phyloP scores from a whole-genome alignment of 495 filamentous ascomycete genomes.

The Penicillium simplicissimum region DNA sequence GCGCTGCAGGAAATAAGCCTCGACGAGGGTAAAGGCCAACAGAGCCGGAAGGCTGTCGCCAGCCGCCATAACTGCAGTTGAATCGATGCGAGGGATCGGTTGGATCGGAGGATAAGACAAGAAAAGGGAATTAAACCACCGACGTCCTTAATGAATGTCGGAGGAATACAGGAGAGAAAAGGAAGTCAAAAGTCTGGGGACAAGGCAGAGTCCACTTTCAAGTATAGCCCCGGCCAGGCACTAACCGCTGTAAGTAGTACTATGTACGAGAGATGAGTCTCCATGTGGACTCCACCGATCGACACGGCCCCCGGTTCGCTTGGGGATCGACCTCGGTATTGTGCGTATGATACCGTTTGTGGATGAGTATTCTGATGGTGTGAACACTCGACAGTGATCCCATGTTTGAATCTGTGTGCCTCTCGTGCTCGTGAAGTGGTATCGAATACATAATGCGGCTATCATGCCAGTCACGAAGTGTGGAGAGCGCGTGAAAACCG shows the following conservation, averaged over 20 bases:
- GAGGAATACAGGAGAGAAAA: neutral
- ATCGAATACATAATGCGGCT: neutral
- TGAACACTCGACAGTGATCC: neutral
- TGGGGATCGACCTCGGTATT: neutral
- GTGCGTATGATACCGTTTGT: neutral
- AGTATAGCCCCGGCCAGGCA: neutral
- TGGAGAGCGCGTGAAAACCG: neutral
- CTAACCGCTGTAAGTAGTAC: neutral
- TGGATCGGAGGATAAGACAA: neutral
- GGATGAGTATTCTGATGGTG: neutral
- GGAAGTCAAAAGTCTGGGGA: neutral
- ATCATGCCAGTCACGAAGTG: neutral
- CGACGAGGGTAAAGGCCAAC: constrained; percentile 26
- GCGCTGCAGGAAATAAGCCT: constrained; percentile 36
- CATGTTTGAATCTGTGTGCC: neutral
- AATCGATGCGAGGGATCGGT: neutral
- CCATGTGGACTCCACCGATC: constrained; percentile 2
- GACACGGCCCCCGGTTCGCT: neutral
- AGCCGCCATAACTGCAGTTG: constrained; percentile 5
- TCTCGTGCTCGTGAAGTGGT: neutral
- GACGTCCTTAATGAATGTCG: neutral
- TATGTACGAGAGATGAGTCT: neutral
- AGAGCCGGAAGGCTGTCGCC: constrained; percentile 20
- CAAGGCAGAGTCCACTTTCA: neutral
- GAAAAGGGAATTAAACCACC: neutral